Conservation (phyloP, 2,329 filamentous ascomycete genomes). For the Aspergillus tamarii region DNA sequence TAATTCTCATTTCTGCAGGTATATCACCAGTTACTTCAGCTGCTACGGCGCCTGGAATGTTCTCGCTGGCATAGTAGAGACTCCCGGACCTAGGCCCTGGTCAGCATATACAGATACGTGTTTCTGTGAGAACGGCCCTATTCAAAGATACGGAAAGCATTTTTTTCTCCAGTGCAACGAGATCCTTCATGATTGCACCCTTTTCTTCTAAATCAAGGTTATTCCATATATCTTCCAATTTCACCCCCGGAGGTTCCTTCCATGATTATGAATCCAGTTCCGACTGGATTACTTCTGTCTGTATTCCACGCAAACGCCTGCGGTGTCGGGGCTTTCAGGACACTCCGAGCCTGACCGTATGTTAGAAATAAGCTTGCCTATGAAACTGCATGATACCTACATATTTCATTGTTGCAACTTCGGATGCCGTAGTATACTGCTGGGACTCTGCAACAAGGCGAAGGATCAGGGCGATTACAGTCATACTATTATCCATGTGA, state of each 20-base stretch:
- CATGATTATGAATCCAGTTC: conserved; percentile 35
- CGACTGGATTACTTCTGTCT: conserved; percentile 24
- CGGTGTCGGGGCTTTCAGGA: conserved; percentile 22
- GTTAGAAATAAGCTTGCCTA: background rate
- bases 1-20: conserved; percentile 29
- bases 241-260: conserved; percentile 33
- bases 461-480: conserved; percentile 26
- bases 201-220: conserved; percentile 28
- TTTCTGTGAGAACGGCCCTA: conserved; percentile 25
- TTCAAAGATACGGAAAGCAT: conserved; percentile 40
- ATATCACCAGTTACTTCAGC: conserved; percentile 20
- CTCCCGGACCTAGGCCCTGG: conserved; percentile 37
- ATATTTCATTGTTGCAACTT: conserved; percentile 33
- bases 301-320: conserved; percentile 27
- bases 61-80: conserved; percentile 40
- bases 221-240: conserved; percentile 31
- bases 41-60: background rate
- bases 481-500: conserved; percentile 29
- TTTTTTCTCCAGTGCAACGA: conserved; percentile 43
- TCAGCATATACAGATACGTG: conserved; percentile 12
- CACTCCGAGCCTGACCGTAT: conserved; percentile 17
- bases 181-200: conserved; percentile 29
- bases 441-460: conserved; percentile 27
- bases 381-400: conserved; percentile 14
- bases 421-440: conserved; percentile 27